Conservation (phyloP, 495 filamentous ascomycete genomes). For the Annulohypoxylon nitens region DNA sequence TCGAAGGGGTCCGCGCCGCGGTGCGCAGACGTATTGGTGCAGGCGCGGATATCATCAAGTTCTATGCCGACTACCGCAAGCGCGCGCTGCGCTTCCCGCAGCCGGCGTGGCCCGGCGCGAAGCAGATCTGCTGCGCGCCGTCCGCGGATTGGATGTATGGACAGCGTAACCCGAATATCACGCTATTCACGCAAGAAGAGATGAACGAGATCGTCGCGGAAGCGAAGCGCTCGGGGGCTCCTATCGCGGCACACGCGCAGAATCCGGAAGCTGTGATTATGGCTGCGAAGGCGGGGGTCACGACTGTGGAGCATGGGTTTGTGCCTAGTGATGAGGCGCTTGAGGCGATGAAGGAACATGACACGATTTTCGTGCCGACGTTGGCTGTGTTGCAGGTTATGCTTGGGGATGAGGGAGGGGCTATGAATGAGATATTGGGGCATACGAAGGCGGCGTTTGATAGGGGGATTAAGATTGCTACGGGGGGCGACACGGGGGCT, state of each 20-base stretch:
- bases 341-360: slow-evolving; percentile 54
- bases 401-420: slow-evolving; percentile 8
- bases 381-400: slow-evolving; percentile 56
- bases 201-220: slow-evolving; percentile 66
- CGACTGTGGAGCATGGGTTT: slow-evolving; percentile 65
- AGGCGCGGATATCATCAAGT: slow-evolving; percentile 66
- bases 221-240: slow-evolving; percentile 54
- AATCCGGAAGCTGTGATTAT: slow-evolving; percentile 59
- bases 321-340: slow-evolving; percentile 55
- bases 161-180: slow-evolving; percentile 58
- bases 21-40: slow-evolving; percentile 63
- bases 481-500: slow-evolving; percentile 66
- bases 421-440: slow-evolving; percentile 41
- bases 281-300: slow-evolving; percentile 64
- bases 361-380: slow-evolving; percentile 64
- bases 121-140: slow-evolving; percentile 39
- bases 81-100: slow-evolving; percentile 61
- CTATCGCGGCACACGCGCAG: slow-evolving; percentile 62
- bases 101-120: slow-evolving; percentile 39
- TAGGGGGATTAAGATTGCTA: slow-evolving; percentile 59
- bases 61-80: slow-evolving; percentile 67
- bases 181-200: slow-evolving; percentile 62
- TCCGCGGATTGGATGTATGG: slow-evolving; percentile 44
- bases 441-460: slow-evolving; percentile 55
- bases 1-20: slow-evolving; percentile 57